Base-by-base conservation (phyloP, 2,329 filamentous ascomycete genomes). In the Huntiella omanensis region DNA sequence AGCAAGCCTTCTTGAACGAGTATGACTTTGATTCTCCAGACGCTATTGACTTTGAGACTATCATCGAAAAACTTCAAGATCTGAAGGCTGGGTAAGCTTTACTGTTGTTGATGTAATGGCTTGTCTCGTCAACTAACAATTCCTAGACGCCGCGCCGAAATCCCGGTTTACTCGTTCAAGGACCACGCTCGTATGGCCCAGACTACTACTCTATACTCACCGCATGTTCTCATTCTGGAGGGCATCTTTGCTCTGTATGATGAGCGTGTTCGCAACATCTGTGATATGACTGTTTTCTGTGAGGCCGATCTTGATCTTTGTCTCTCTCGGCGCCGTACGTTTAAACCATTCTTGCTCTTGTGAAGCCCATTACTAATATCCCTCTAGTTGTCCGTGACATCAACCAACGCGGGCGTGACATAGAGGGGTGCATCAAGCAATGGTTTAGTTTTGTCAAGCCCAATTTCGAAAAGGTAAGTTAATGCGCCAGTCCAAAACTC, bases 391-490 rank as follows among this genome's bases (percentile, higher is more conserved):
- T 85, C 34, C 81, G 91, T 56, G 91, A 98, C 62, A 84, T 96
- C 16, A 76, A 76, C 55, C 84, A 94, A 55, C 77, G 91, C 56
- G 88, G 83, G 3, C 75, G 91, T 57, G 88, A 94, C 56, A 82
- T 96, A 48, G 83, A 95, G 58, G 91, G 91, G 36, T 88, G 87
- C 56, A 87, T 98, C 60, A 96, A 96, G 62, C 91, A 98, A 60
- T 98, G 91, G 91, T 95, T 96, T 59, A 67, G 66, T 8, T 98
- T 83, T 58, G 91, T 98, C 38, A 98, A 98, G 62, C 91, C 91
- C 3, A 96, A 96, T 57, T 96, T 92, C 56, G 82, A 88, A 60
- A 84, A 81, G 62, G 71, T 70, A 57, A 47, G 33, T 41, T 28
- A 28, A n/a, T 43, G 5, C 11, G 7, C 11, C 34, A 8, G 13